Evolutionary conservation across 345 rosid species (phyloP), one percentile per base, ranked within the genome.

Genomic region (Microthlaspi erraticum): DNA sequence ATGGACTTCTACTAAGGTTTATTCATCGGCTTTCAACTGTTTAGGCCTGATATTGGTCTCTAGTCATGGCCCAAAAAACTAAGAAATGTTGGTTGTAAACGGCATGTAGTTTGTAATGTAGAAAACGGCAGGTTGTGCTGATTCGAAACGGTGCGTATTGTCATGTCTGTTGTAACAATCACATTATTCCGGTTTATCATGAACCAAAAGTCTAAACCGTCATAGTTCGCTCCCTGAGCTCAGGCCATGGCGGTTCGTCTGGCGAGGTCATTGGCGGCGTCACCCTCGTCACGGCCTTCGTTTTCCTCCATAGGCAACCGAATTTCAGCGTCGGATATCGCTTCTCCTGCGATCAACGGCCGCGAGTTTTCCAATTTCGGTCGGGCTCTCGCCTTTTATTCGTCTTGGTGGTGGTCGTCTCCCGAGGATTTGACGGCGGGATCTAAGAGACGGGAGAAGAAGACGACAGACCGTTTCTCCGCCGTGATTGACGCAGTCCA

Each of bases 401-500:
- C 86, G 3, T 80, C 88, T 5, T 73, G 78, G 0, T 65, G 83
- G 39, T 68, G 81, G 29, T 67, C 73, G 10, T 56, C 75, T 7
- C 71, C 76, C 0, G 79, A 68, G 2, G 74, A 68, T 34, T 53
- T 78, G 32, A 72, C 78, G 60, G 59, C 79, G 33, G 60, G 78
- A 5, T 42, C 83, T 0, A 69, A 83, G 63, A 83, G 80, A 54
- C 81, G 83, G 3, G 80, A 73, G 70, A 82, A 81, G 79, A 90
- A 85, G 76, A 72, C 53, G 2, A 67, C 78, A 1, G 91, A 89
- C 16, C 92, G 96, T 38, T 74, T 88, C 5, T 90, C 97, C 1
- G 59, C 84, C 8, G 89, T 81, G 45, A 84, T 87, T 26, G 94
- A 87, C 68, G 88, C 88, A 66, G 86, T 85, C 50, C 86, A 93